Conservation (phyloP, 306 rosid species). For the Gastrolobium villosum region DNA sequence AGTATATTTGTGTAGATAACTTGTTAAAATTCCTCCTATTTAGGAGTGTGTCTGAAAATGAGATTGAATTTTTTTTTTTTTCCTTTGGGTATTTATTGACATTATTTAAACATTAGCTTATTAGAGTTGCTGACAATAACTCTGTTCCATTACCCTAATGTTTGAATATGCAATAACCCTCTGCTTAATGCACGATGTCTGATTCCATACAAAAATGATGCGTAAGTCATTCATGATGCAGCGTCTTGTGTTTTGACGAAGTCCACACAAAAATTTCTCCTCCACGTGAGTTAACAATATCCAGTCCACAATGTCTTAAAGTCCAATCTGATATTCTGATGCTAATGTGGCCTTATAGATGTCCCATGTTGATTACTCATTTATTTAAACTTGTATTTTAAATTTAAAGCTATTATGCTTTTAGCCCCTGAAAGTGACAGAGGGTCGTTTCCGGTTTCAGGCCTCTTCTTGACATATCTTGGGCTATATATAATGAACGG, state of each 20-base stretch:
- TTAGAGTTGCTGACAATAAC: background rate
- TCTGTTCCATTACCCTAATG: background rate
- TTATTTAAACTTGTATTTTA: slow-evolving; percentile 1
- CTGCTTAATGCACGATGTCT: background rate
- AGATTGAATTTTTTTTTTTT: background rate
- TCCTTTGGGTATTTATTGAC: background rate
- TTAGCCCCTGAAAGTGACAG: slow-evolving; percentile 33
- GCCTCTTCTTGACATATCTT: slow-evolving; percentile 75
- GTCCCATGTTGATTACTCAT: slow-evolving; percentile 29
- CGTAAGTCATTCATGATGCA: background rate
- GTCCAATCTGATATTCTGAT: background rate
- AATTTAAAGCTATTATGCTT: background rate
- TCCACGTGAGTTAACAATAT: background rate
- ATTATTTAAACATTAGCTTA: background rate
- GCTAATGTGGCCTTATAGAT: background rate
- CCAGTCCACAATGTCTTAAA: background rate
- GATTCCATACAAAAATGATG: slow-evolving; percentile 8
- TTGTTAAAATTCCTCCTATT: background rate
- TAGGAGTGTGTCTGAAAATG: background rate
- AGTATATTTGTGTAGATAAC: slow-evolving; percentile 25
- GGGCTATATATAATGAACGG: slow-evolving; percentile 89
- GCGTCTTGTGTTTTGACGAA: background rate
- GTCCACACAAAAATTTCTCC: background rate
- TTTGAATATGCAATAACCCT: background rate
- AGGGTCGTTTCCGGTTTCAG: slow-evolving; percentile 53